Percentiles rank a stretch among this genome's conserved stretches.
phyloP scores from a whole-genome alignment of 805 yeast species.

The Saturnispora kantuleensis region DNA sequence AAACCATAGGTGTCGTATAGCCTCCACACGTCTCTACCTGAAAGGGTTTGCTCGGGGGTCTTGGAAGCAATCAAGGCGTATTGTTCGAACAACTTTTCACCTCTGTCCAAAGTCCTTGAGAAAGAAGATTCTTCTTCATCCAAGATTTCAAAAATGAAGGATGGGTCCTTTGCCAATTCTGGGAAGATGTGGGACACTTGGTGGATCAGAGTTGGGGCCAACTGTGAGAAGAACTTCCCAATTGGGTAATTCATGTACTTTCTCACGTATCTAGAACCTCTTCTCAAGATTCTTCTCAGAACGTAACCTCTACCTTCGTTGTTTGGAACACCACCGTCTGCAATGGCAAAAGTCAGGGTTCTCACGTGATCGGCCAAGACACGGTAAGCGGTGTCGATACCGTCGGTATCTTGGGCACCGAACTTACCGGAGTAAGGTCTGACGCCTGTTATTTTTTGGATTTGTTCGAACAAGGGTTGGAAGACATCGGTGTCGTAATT shows the following conservation, averaged over 20 bases:
- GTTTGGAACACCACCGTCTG: constrained; percentile 99
- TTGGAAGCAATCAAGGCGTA: constrained; percentile 78
- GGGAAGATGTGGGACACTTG: constrained; percentile 89
- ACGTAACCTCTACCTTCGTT: constrained; percentile 99
- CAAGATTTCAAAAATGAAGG: constrained; percentile 76
- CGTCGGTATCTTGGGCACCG: constrained; percentile 87
- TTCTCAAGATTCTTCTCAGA: constrained; percentile 88
- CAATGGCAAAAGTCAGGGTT: constrained; percentile 89
- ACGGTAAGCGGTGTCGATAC: constrained; percentile 96
- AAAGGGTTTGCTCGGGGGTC: constrained; percentile 62
- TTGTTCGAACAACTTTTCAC: constrained; percentile 91
- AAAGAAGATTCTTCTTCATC: constrained; percentile 95
- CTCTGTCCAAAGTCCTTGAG: constrained; percentile 92
- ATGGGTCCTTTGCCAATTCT: constrained; percentile 64
- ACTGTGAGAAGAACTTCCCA: constrained; percentile 84
- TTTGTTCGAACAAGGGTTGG: constrained; percentile 74
- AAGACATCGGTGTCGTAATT: constrained; percentile 98
- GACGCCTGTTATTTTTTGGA: constrained; percentile 88
- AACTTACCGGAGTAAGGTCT: constrained; percentile 88
- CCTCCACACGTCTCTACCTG: constrained; percentile 97
- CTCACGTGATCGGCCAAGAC: constrained; percentile 98
- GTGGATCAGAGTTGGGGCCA: constrained; percentile 86
- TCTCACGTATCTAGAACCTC: constrained; percentile 96
- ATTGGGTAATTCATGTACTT: constrained; percentile 94
- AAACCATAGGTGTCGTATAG: constrained; percentile 97